A percentile compares a stretch with the other conserved stretches of the same genome.
Evolutionary conservation across 805 yeast genomes (phyloP).

Genomic region (Candida tibetensis): DNA sequence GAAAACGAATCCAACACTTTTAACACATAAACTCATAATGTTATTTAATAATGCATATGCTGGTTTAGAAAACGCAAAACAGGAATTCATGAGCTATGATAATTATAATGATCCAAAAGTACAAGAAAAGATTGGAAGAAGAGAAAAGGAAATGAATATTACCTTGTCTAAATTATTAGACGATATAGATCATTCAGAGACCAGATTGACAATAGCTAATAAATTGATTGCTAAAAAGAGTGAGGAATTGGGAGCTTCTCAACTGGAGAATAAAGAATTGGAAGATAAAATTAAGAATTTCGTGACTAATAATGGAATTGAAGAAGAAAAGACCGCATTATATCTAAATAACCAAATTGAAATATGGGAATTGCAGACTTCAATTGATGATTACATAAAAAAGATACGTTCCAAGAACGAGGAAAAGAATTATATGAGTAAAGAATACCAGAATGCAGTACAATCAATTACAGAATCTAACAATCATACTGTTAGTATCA

Average conservation of each 20-base stretch:
- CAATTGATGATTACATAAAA: constrained; percentile 41
- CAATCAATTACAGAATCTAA: constrained; percentile 48
- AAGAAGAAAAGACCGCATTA: constrained; percentile 10
- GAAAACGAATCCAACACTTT: constrained; percentile 21
- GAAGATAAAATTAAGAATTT: constrained; percentile 28
- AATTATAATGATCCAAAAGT: constrained; percentile 39
- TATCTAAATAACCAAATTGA: constrained; percentile 38
- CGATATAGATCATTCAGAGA: constrained; percentile 44
- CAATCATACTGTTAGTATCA: constrained; percentile 20
- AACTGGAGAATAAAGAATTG: constrained; percentile 23
- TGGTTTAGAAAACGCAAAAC: constrained; percentile 40
- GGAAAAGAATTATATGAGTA: constrained; percentile 63
- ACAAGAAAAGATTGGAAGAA: constrained; percentile 40
- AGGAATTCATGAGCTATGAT: constrained; percentile 37
- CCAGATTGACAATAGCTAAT: constrained; percentile 33
- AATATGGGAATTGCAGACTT: constrained; percentile 46
- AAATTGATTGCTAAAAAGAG: constrained; percentile 28
- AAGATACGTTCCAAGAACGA: constrained; percentile 47
- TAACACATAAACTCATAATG: constrained; percentile 64
- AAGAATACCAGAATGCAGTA: constrained; percentile 55
- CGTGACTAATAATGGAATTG: constrained; percentile 18
- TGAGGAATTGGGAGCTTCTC: constrained; percentile 27
- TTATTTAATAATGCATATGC: constrained; percentile 49
- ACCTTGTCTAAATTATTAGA: constrained; percentile 45
- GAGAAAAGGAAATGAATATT: constrained; percentile 40